phyloP scores from a whole-genome alignment of 2,329 filamentous ascomycete genomes.

The Trichoderma gracile region DNA sequence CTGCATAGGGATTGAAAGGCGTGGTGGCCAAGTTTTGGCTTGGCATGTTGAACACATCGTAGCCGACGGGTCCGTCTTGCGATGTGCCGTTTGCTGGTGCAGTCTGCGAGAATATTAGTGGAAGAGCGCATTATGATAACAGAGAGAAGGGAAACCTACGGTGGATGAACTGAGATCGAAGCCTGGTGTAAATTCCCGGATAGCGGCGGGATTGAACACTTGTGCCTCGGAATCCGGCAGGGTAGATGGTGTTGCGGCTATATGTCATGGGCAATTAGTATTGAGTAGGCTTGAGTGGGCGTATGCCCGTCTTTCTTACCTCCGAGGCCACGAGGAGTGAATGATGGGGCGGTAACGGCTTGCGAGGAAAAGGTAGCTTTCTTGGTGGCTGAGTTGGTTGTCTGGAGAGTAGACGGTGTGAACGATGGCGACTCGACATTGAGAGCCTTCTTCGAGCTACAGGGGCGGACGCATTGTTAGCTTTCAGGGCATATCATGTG shows the following conservation, averaged over 20 bases:
- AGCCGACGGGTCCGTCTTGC: constrained; percentile 48
- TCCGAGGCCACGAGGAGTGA: constrained; percentile 68
- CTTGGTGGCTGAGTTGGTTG: constrained; percentile 52
- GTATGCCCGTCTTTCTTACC: constrained; percentile 34
- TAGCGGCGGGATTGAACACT: constrained; percentile 57
- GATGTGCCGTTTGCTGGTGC: constrained; percentile 49
- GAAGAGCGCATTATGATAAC: not conserved
- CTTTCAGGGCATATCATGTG: not conserved
- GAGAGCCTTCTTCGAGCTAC: constrained; percentile 69
- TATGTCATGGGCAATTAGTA: not conserved
- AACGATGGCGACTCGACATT: constrained; percentile 98
- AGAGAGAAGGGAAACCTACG: constrained; percentile 38
- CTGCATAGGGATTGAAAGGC: constrained; percentile 74
- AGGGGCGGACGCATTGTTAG: constrained; percentile 15
- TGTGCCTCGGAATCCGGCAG: constrained; percentile 47
- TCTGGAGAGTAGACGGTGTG: constrained; percentile 63
- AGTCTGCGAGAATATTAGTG: constrained; percentile 33
- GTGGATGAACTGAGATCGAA: constrained; percentile 54
- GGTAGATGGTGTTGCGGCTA: constrained; percentile 43
- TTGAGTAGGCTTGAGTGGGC: not conserved
- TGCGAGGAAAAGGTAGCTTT: constrained; percentile 83
- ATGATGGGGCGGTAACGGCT: constrained; percentile 83
- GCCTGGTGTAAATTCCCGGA: constrained; percentile 61
- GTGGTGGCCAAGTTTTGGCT: constrained; percentile 52
- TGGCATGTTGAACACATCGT: constrained; percentile 66